Percentiles rank a stretch among this genome's conserved stretches.
Evolutionary conservation across 768 basidiomycete species (phyloP).

Genomic region (Leccinum sublutescens): DNA sequence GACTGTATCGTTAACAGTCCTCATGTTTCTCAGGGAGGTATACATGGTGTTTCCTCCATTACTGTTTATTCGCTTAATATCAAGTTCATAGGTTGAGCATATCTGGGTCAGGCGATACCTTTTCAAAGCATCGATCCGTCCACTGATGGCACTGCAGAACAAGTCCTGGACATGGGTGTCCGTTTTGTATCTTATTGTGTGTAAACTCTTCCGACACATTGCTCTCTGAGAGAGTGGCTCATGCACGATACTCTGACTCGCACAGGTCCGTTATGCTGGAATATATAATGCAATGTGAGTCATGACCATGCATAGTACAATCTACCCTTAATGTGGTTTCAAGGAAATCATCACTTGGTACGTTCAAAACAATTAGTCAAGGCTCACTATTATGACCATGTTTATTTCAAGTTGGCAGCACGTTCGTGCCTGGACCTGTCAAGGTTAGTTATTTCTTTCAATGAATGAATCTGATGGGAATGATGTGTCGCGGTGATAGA

Average conservation of each 20-base stretch:
- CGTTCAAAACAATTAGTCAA: not conserved
- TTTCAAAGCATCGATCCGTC: not conserved
- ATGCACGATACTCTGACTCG: not conserved
- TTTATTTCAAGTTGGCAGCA: not conserved
- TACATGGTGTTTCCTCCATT: too few species aligned
- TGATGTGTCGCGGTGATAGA: not conserved
- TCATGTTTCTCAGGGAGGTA: too few species aligned
- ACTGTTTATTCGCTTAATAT: not conserved
- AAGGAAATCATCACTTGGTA: not conserved
- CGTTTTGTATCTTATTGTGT: not conserved
- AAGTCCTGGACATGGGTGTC: not conserved
- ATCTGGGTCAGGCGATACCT: not conserved
- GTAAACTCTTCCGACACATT: not conserved
- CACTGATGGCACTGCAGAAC: not conserved
- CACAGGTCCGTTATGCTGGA: not conserved
- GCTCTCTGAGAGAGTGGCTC: not conserved
- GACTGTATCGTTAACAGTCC: not conserved
- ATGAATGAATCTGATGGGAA: not conserved
- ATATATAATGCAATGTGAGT: not conserved
- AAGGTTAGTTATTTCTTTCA: not conserved
- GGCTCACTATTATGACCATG: not conserved
- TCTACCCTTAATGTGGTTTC: too few species aligned
- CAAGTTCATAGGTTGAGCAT: not conserved
- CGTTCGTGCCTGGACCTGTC: not conserved
- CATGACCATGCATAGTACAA: not conserved